Evolutionary conservation across 306 rosid genomes (phyloP), one percentile per base, ranked within the genome.

Genomic region (Acmispon strigosus): DNA sequence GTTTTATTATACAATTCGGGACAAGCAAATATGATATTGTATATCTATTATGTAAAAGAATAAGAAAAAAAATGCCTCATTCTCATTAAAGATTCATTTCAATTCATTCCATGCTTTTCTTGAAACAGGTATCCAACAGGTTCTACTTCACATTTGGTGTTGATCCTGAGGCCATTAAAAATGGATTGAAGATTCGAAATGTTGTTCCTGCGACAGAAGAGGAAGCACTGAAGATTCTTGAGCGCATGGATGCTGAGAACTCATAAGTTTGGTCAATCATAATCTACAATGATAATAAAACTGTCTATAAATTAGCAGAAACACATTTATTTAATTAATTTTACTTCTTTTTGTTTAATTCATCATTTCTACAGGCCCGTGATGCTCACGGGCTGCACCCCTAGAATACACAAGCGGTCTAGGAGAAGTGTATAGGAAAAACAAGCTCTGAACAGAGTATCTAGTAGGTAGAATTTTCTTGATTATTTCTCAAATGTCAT

Each of bases 171-270:
- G 85, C 88, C 54, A 45, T 81, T 47, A 83, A 72, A 67, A 82
- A 80, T 59, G 94, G 97, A 7, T 58, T 81, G 73, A 86, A 72
- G 62, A 74, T 89, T 72, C 76, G 91, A 53, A 80, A 75, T 29
- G 97, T 89, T 19, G 96, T 91, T 77, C 97, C 96, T 14, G 81
- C 76, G 12, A 85, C 96, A 5, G 91, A 89, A 78, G 96, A 84
- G 82, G 97, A 89, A 82, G 96, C 93, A 54, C 43, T 52, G 15
- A 85, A 86, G 57, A 89, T 89, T 55, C 79, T 91, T 47, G 97
- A 87, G 57, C 88, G 89, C 55, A 70, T 85, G 74, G 97, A 91
- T 48, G 96, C 83, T 7, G 96, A 89, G 76, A 52, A 71, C 71
- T 55, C 71, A 32, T 61, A 29, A 81, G 39, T 58, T 56, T 73